A percentile compares a stretch with the other conserved stretches of the same genome.
phyloP scores from a whole-genome alignment of 805 yeast genomes.

The Metschnikowia proteae region DNA sequence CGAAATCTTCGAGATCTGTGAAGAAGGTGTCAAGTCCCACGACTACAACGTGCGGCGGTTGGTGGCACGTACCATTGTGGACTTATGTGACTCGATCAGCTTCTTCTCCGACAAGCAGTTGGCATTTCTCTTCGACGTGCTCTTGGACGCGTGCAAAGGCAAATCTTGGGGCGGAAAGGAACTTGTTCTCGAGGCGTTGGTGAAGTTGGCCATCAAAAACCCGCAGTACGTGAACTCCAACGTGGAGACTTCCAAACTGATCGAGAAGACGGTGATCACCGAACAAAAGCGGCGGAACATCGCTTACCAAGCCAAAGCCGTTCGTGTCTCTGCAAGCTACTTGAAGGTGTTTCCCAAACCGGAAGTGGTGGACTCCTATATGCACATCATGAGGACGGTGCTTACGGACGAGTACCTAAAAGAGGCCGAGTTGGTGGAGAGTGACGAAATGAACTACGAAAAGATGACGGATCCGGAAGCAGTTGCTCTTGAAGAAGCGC shows the following conservation, averaged over 20 bases:
- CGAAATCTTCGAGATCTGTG: conserved; percentile 60
- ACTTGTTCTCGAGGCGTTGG: conserved; percentile 63
- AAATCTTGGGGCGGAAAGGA: conserved; percentile 91
- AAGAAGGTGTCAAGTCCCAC: conserved; percentile 49
- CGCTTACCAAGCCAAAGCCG: conserved; percentile 55
- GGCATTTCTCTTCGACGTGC: conserved; percentile 43
- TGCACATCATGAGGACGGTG: conserved; percentile 31
- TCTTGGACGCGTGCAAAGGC: conserved; percentile 64
- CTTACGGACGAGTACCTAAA: conserved; percentile 39
- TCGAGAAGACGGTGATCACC: conserved; percentile 44
- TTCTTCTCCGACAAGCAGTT: conserved; percentile 15
- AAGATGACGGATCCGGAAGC: conserved; percentile 17
- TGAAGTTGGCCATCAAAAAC: conserved; percentile 50
- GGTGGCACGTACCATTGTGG: conserved; percentile 64
- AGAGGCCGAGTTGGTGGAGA: conserved; percentile 17
- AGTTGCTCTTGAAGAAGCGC: conserved; percentile 43
- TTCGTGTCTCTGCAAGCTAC: conserved; percentile 52
- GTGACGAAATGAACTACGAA: conserved; percentile 26
- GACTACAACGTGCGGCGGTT: conserved; percentile 64
- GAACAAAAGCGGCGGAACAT: conserved; percentile 69
- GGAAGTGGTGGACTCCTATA: conserved; percentile 36
- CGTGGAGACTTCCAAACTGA: conserved; percentile 27
- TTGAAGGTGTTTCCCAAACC: conserved; percentile 33
- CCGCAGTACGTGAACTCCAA: conserved; percentile 26
- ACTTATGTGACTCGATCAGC: conserved; percentile 47